Conservation (phyloP, 768 basidiomycete species). For the Tricholoma sp. region DNA sequence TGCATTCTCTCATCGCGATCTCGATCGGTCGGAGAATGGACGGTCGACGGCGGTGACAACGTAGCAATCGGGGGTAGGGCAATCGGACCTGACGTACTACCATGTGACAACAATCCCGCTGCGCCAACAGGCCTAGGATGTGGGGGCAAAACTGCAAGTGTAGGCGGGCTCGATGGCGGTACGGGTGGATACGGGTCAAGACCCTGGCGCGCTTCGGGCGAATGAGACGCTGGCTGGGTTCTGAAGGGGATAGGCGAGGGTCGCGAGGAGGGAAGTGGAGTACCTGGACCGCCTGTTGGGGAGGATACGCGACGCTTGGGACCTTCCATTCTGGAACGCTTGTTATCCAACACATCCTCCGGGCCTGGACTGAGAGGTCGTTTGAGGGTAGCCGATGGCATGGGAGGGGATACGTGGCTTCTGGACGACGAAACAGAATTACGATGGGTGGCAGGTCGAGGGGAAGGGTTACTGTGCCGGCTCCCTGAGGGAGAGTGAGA, state of each 20-base stretch:
- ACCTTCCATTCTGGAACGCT: constrained; percentile 59
- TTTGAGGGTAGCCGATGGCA: constrained; percentile 46
- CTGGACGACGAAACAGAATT: constrained; percentile 64
- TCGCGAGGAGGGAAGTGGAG: constrained; percentile 55
- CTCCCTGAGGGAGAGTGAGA: constrained; percentile 56
- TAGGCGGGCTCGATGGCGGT: constrained; percentile 43
- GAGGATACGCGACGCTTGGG: constrained; percentile 50
- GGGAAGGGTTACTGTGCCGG: constrained; percentile 44
- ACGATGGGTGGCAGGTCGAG: constrained; percentile 49
- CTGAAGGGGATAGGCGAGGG: constrained; percentile 73
- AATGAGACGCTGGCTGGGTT: constrained; percentile 62
- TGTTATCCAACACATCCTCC: constrained; percentile 49
- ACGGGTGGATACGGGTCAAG: constrained; percentile 36
- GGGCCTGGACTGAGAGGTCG: constrained; percentile 64
- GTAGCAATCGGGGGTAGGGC: constrained; percentile 69
- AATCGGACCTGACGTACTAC: constrained; percentile 33
- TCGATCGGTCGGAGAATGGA: constrained; percentile 45
- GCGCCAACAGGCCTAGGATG: constrained; percentile 67
- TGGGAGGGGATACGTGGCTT: constrained; percentile 60
- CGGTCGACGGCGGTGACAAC: constrained; percentile 55
- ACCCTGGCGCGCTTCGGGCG: constrained; percentile 57
- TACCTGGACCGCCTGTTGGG: constrained; percentile 41
- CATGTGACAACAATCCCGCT: constrained; percentile 39
- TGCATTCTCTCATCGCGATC: constrained; percentile 52
- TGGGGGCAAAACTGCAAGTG: constrained; percentile 61